These are phyloP conservation scores for Ganoderma sinense DNA, from an alignment of 1,284 basidiomycete species.

Conservation along the genomic window DNA sequence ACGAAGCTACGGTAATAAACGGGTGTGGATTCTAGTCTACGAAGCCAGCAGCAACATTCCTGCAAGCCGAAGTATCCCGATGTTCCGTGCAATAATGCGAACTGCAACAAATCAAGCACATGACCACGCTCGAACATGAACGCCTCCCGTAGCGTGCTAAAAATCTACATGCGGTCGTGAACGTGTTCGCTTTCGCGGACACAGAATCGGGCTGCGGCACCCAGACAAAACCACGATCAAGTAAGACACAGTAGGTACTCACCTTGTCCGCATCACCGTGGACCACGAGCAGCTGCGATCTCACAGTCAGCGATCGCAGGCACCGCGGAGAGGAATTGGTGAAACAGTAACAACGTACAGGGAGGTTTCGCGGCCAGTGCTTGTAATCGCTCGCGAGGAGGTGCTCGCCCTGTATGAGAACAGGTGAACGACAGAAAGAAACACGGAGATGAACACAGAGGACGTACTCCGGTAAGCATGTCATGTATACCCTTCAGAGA, in stretches of 20 bases:
- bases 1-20: neutral
- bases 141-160: neutral
- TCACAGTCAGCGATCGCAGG: neutral
- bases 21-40: neutral
- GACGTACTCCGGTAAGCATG: constrained; percentile 73
- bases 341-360: constrained; percentile 48
- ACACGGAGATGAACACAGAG: neutral
- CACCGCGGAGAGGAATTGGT: neutral
- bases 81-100: neutral
- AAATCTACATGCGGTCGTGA: neutral
- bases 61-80: neutral
- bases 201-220: neutral
- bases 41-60: neutral
- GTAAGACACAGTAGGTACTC: constrained; percentile 8
- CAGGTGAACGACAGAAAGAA: neutral
- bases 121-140: neutral
- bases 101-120: neutral
- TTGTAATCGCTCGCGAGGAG: constrained; percentile 61
- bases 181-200: neutral
- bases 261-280: constrained; percentile 84
- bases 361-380: constrained; percentile 77
- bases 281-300: constrained; percentile 63
- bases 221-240: neutral
- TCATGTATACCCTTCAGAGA: constrained; percentile 73
- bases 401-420: constrained; percentile 59